Base-by-base conservation (phyloP, 2,329 filamentous ascomycete genomes). In the Colletotrichum sp. region DNA sequence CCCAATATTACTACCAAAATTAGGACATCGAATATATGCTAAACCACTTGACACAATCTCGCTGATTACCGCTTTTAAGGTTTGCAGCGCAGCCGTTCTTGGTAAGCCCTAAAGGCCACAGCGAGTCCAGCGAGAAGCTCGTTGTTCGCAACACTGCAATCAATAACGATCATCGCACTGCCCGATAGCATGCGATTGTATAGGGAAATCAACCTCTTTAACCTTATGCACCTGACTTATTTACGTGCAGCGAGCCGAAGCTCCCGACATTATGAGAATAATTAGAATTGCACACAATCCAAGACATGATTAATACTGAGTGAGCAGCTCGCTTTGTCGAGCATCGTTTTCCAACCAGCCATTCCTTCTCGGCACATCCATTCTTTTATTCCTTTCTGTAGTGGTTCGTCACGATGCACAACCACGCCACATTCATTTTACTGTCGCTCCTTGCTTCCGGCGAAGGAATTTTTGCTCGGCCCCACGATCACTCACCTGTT, bases 261-360 rank as follows among this genome's bases (percentile, higher is more conserved):
- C 43, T 51, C 43, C 43, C 43, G 43, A 51, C 21, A 51, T n/a
- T 51, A 51, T 51, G 43, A 51, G 43, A 51, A 8, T 51, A 51
- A 51, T 51, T 51, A 51, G 43, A 51, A 21, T 21, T 51, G 43
- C 43, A 51, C 43, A 13, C 11, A 24, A 13, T n/a, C n/a, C 43
- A 51, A 51, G 43, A 51, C n/a, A 51, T 51, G 43, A 51, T 51
- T 51, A 51, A 51, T 51, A 51, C 43, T 51, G 43, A 1, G 12
- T 0, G n/a, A 51, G 43, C 43, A 51, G 43, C 43, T 51, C n/a
- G n/a, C 6, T 2, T 1, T 13, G 9, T 51, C 0, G n/a, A 21
- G n/a, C 43, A 21, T 4, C 21, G 11, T 0, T 13, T 21, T 3
- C 0, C 43, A 3, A 13, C 6, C n/a, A 3, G n/a, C 11, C n/a